Base-by-base conservation (phyloP, 1,284 basidiomycete genomes). In the Boletus albobrunnescens region DNA sequence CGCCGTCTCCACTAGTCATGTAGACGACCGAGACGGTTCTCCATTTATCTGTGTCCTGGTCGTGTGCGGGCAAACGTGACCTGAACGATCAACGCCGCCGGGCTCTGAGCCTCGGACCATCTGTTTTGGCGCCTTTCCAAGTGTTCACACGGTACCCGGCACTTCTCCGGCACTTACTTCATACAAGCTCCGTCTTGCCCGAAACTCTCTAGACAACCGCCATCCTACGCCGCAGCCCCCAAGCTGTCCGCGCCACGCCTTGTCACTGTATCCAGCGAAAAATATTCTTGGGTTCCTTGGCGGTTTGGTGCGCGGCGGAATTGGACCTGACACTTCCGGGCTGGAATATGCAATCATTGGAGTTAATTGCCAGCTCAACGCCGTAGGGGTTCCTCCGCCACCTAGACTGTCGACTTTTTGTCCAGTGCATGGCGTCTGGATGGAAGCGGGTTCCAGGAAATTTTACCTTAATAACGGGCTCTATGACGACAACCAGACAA, bases 401-500 rank as follows among this genome's bases (percentile, higher is more conserved):
- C 24, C 28, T 27, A 11, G 24, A 30, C 30, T n/a, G n/a, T 16
- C 24, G 11, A 23, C 16, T 30, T 19, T 10, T 33, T 16, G 32
- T 11, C 32, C 32, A 10, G 19, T 12, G 16, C 0, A 30, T 14
- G 31, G 36, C 16, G 6, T 8, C 30, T 32, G 28, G 17, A 13
- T 24, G 16, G 22, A 28, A 14, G 14, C 37, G 16, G 14, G 13
- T 19, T 44, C 30, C 36, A 37, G 24, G 33, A 37, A 35, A 32
- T 23, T 10, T 2, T 19, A 11, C n/a, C 27, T 8, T 16, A 14
- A 46, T 12, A 6, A 12, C 10, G 20, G 39, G 19, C 27, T 27
- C 50, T 55, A 46, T 49, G 43, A 31, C 42, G 22, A 44, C 33
- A 27, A 28, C 19, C 6, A 44, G 27, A 44, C 26, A 36, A 36